A percentile compares a stretch with the other conserved stretches of the same genome.
Conservation (phyloP, 306 rosid species). For the Macrotyloma uniflorum region DNA sequence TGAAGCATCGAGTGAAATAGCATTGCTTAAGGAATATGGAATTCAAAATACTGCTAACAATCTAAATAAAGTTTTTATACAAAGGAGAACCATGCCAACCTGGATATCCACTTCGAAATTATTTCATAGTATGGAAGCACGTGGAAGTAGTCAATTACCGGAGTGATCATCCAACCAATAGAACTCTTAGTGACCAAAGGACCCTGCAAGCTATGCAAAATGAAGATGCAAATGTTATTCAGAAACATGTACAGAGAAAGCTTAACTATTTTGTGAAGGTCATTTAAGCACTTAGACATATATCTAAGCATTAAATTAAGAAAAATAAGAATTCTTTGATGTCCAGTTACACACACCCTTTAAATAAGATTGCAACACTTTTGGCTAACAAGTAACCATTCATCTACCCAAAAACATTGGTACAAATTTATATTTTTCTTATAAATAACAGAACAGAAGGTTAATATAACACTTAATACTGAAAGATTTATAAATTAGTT, state of each 20-base stretch:
- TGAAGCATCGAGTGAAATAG: conserved; percentile 27
- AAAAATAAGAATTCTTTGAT: neutral
- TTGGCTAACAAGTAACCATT: conserved; percentile 30
- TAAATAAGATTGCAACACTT: conserved; percentile 23
- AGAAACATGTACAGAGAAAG: conserved; percentile 26
- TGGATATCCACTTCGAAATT: conserved; percentile 60
- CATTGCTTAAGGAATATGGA: conserved; percentile 12
- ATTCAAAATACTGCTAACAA: conserved; percentile 15
- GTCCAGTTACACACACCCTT: conserved; percentile 1
- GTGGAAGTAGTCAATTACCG: conserved; percentile 69
- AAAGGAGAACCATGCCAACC: conserved; percentile 50
- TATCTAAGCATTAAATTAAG: conserved; percentile 29
- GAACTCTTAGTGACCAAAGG: conserved; percentile 60
- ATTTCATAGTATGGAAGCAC: conserved; percentile 79
- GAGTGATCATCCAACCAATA: conserved; percentile 60
- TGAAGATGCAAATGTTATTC: conserved; percentile 32
- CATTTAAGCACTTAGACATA: conserved; percentile 15
- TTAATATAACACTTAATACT: neutral
- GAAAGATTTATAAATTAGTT: conserved; percentile 32
- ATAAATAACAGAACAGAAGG: conserved; percentile 33
- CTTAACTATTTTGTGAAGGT: conserved; percentile 9
- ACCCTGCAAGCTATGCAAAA: conserved; percentile 70
- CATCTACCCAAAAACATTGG: neutral
- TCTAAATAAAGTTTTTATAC: neutral
- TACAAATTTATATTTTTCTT: neutral